Evolutionary conservation across 1,284 basidiomycete species (phyloP).

Genomic region (Ceratobasidium sp.): DNA sequence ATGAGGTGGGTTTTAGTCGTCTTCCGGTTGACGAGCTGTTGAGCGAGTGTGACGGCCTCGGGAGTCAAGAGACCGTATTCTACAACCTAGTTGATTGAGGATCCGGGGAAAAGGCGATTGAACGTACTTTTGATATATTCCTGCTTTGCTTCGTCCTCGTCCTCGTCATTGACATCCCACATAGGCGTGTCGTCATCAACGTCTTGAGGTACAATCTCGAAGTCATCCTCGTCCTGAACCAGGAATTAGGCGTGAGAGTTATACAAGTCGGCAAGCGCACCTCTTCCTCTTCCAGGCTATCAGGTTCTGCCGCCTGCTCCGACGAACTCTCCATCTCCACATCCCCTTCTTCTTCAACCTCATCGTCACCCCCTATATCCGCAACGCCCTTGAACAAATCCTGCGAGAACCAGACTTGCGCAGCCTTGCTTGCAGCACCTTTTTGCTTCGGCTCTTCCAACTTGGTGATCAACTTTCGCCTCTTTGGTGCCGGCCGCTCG

Average conservation of each 20-base stretch:
- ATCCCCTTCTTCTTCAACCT: slow-evolving; percentile 55
- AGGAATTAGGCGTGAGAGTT: not conserved
- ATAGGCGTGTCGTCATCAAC: slow-evolving; percentile 66
- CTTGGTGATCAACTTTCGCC: slow-evolving; percentile 52
- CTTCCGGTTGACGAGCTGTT: slow-evolving; percentile 90
- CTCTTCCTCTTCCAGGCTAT: slow-evolving; percentile 51
- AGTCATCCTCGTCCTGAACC: slow-evolving; percentile 59
- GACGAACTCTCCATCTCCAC: slow-evolving; percentile 52
- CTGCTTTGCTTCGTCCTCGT: slow-evolving; percentile 78
- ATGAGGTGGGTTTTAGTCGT: slow-evolving; percentile 89
- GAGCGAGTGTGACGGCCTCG: slow-evolving; percentile 92
- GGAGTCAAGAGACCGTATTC: slow-evolving; percentile 88
- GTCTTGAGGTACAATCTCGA: slow-evolving; percentile 76
- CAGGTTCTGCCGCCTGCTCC: slow-evolving; percentile 49
- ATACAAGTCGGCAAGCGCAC: slow-evolving; percentile 40
- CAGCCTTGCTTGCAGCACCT: slow-evolving; percentile 56
- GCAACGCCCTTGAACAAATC: slow-evolving; percentile 85
- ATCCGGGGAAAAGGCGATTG: slow-evolving; percentile 35
- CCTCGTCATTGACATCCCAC: slow-evolving; percentile 84
- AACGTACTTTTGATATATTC: slow-evolving; percentile 73
- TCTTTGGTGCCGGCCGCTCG: slow-evolving; percentile 47
- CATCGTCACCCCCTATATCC: slow-evolving; percentile 58
- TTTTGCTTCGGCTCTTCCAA: slow-evolving; percentile 53
- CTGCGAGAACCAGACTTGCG: slow-evolving; percentile 93
- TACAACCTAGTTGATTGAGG: slow-evolving; percentile 49